Conservation (phyloP, 192 early-diverging fungal species). For the Coemansia sp. region DNA sequence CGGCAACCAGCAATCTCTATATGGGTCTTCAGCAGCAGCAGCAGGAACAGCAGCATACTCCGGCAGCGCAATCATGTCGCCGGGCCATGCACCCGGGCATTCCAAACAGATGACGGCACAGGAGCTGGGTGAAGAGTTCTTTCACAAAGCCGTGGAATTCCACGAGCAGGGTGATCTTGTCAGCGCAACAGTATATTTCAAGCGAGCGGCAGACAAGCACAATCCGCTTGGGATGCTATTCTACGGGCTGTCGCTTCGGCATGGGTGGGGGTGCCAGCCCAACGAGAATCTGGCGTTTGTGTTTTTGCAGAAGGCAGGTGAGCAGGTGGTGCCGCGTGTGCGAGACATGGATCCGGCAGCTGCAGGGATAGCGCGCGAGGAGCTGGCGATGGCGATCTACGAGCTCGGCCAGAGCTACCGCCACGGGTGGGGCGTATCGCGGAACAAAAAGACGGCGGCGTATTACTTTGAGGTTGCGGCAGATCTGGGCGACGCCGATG, state of each 20-base stretch:
- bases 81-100: slow-evolving; percentile 9
- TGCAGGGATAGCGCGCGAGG: slow-evolving; percentile 62
- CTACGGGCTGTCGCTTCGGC: slow-evolving; percentile 72
- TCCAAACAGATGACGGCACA: slow-evolving; percentile 18
- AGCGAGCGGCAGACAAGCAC: slow-evolving; percentile 63
- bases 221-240: slow-evolving; percentile 70
- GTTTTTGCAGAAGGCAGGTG: slow-evolving; percentile 70
- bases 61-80: slow-evolving; percentile 2
- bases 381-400: slow-evolving; percentile 74
- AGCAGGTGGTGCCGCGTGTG: slow-evolving; percentile 62
- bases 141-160: slow-evolving; percentile 65
- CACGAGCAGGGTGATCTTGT: slow-evolving; percentile 71
- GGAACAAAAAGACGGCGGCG: slow-evolving; percentile 68
- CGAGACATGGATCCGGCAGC: slow-evolving; percentile 60
- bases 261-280: slow-evolving; percentile 76
- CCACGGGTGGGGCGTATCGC: slow-evolving; percentile 79
- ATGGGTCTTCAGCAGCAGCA: neutral
- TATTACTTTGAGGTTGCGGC: slow-evolving; percentile 83
- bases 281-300: slow-evolving; percentile 67
- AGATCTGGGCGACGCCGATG: slow-evolving; percentile 77
- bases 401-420: slow-evolving; percentile 77
- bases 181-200: slow-evolving; percentile 70
- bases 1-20: slow-evolving; percentile 3
- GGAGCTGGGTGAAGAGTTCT: slow-evolving; percentile 60
- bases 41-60: neutral